phyloP scores from a whole-genome alignment of 495 filamentous ascomycete species.

The Aspergillus campestris region DNA sequence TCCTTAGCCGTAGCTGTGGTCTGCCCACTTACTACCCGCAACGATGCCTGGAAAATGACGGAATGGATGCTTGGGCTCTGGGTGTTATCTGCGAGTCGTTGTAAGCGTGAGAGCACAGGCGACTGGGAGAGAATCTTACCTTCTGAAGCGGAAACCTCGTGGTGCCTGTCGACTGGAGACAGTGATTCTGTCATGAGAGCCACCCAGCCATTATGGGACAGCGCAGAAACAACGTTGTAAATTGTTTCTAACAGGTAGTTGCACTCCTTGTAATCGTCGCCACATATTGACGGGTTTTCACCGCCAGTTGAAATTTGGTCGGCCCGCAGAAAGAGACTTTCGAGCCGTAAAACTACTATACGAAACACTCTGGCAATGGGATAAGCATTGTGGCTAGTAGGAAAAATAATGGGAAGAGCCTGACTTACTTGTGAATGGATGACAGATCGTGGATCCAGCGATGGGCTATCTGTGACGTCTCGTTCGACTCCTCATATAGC shows the following conservation, averaged over 20 bases:
- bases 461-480: slow-evolving; percentile 65
- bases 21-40: slow-evolving; percentile 25
- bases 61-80: slow-evolving; percentile 31
- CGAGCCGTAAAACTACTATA: slow-evolving; percentile 31
- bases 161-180: slow-evolving; percentile 22
- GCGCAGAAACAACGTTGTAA: slow-evolving; percentile 54
- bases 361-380: slow-evolving; percentile 30
- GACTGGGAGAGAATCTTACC: slow-evolving; percentile 15
- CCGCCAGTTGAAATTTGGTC: slow-evolving; percentile 7
- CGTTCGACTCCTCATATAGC: slow-evolving; percentile 61
- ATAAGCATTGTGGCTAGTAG: slow-evolving; percentile 5
- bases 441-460: slow-evolving; percentile 75
- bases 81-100: slow-evolving; percentile 14
- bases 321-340: slow-evolving; percentile 26
- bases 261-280: slow-evolving; percentile 65
- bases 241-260: slow-evolving; percentile 72
- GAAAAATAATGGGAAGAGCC: neutral
- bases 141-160: slow-evolving; percentile 20
- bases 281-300: slow-evolving; percentile 16
- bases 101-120: slow-evolving; percentile 2
- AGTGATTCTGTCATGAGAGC: slow-evolving; percentile 29
- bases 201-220: slow-evolving; percentile 37
- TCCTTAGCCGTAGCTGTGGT: slow-evolving; percentile 2
- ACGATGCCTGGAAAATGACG: slow-evolving; percentile 27
- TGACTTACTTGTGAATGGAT: slow-evolving; percentile 33